Conservation (phyloP, 1,284 basidiomycete genomes). For the Xerocomus nothofagi region DNA sequence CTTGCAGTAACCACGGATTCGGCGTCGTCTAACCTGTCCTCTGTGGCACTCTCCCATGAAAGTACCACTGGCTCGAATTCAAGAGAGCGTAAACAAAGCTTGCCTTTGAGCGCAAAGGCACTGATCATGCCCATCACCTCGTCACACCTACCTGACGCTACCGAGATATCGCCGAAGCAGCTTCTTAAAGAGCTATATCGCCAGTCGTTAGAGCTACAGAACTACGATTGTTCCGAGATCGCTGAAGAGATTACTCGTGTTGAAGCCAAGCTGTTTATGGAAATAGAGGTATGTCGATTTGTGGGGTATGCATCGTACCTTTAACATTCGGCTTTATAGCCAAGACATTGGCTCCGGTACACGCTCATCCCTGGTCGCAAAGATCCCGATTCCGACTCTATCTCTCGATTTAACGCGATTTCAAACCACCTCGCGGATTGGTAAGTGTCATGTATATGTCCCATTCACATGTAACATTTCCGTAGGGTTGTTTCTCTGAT, state of each 20-base stretch:
- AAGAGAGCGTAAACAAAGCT: conserved; percentile 64
- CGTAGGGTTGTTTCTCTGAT: conserved; percentile 76
- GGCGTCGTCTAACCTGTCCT: conserved; percentile 24
- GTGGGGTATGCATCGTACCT: not conserved
- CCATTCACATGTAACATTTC: conserved; percentile 7
- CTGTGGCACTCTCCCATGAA: conserved; percentile 23
- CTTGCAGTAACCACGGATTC: conserved; percentile 20
- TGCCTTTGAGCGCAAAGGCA: conserved; percentile 52
- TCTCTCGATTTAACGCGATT: conserved; percentile 65
- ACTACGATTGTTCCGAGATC: conserved; percentile 58
- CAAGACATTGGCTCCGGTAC: conserved; percentile 77
- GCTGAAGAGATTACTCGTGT: conserved; percentile 78
- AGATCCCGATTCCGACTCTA: conserved; percentile 59
- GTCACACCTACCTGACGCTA: conserved; percentile 17
- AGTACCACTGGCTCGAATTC: conserved; percentile 24
- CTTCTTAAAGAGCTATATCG: conserved; percentile 62
- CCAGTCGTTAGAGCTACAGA: conserved; percentile 54
- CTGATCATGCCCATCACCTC: conserved; percentile 25
- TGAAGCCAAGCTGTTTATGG: conserved; percentile 60
- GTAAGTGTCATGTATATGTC: conserved; percentile 40
- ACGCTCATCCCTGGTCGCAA: conserved; percentile 68
- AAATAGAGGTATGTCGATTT: conserved; percentile 57
- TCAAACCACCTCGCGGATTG: conserved; percentile 78
- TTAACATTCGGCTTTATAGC: conserved; percentile 42
- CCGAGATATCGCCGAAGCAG: conserved; percentile 45